phyloP scores from a whole-genome alignment of 805 yeast genomes.

The Saccharomycopsis lassenensis region DNA sequence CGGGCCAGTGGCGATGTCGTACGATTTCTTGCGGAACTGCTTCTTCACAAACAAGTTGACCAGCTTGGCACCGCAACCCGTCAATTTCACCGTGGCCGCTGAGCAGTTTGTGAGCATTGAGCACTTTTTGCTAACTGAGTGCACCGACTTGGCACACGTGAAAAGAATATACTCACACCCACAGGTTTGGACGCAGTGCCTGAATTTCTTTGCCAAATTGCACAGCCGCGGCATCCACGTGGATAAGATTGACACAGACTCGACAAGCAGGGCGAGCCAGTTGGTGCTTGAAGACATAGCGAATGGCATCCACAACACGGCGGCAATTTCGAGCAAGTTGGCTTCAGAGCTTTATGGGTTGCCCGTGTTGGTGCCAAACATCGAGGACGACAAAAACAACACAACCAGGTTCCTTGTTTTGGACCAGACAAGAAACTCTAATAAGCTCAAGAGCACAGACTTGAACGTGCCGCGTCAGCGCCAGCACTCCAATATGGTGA shows the following conservation, averaged over 20 bases:
- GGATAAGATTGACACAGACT: slow-evolving; percentile 51
- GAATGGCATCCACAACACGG: slow-evolving; percentile 30
- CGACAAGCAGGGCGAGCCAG: slow-evolving; percentile 82
- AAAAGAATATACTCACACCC: slow-evolving; percentile 78
- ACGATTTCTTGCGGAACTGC: slow-evolving; percentile 71
- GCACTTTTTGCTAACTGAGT: slow-evolving; percentile 56
- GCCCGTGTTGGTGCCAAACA: slow-evolving; percentile 40
- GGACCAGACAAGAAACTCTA: slow-evolving; percentile 27
- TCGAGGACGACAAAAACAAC: slow-evolving; percentile 67
- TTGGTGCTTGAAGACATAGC: slow-evolving; percentile 31
- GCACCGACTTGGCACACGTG: slow-evolving; percentile 34
- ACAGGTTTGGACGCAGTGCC: slow-evolving; percentile 95
- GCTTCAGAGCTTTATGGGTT: slow-evolving; percentile 54
- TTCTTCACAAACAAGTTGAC: slow-evolving; percentile 23
- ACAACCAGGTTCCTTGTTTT: slow-evolving; percentile 79
- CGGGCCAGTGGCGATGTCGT: slow-evolving; percentile 83
- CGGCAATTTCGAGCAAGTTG: slow-evolving; percentile 64
- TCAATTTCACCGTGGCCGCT: slow-evolving; percentile 47
- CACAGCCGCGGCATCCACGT: slow-evolving; percentile 26
- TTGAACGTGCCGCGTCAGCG: slow-evolving; percentile 5
- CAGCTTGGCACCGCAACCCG: slow-evolving; percentile 16
- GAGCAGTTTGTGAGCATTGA: slow-evolving; percentile 77
- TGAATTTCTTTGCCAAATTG: slow-evolving; percentile 38
- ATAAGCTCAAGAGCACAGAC: neutral
- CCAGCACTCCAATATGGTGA: slow-evolving; percentile 25